Conservation (phyloP, 2,329 filamentous ascomycete genomes). For the Cladorrhinum sp. region DNA sequence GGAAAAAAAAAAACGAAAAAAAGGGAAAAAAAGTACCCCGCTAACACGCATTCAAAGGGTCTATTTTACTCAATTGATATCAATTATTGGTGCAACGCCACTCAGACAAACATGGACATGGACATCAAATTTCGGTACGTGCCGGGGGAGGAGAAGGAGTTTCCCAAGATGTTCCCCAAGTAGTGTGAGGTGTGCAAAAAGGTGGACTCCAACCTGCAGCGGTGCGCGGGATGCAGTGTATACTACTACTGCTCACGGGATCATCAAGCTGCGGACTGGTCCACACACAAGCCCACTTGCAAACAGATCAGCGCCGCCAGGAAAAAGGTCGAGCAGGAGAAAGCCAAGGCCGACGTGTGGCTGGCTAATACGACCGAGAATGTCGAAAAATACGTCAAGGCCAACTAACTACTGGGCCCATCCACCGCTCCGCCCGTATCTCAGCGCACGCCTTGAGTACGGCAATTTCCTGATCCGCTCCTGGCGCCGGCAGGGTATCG, state of each 20-base stretch:
- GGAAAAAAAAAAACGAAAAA: no score
- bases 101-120: not conserved
- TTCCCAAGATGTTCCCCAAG: constrained; percentile 16
- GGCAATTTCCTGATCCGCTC: constrained; percentile 35
- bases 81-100: not conserved
- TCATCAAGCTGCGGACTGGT: constrained; percentile 40
- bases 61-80: no score
- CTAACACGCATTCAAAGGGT: no score
- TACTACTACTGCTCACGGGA: constrained; percentile 45
- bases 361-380: constrained; percentile 24
- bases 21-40: no score
- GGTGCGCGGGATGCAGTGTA: constrained; percentile 42
- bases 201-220: constrained; percentile 6
- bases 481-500: constrained; percentile 35
- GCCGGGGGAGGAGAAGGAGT: not conserved
- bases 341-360: constrained; percentile 25
- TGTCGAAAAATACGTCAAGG: constrained; percentile 28
- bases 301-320: constrained; percentile 34
- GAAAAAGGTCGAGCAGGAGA: constrained; percentile 33
- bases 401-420: constrained; percentile 37
- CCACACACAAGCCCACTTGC: constrained; percentile 41
- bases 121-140: not conserved
- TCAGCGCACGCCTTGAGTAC: constrained; percentile 31
- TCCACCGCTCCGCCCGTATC: constrained; percentile 22
- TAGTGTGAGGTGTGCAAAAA: constrained; percentile 19